Evolutionary conservation across 305 asterid genomes (phyloP).

Genomic region (Ajuga reptans): DNA sequence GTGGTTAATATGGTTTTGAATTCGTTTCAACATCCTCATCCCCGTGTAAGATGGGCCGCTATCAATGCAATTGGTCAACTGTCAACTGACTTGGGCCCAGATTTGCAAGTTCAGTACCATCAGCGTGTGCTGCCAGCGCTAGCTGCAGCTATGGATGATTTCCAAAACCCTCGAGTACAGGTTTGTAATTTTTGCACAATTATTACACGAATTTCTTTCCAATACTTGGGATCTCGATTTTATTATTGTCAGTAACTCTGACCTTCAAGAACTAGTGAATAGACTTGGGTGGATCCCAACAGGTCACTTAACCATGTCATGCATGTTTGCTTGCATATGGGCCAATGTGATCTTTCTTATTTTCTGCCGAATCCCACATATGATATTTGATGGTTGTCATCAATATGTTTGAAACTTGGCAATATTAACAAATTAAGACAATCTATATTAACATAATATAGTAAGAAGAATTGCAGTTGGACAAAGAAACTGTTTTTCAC

Average conservation of each 20-base stretch:
- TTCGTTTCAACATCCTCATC: constrained; percentile 87
- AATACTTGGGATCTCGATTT: background rate
- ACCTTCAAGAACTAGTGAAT: constrained; percentile 1
- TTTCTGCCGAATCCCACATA: background rate
- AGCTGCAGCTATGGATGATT: constrained; percentile 79
- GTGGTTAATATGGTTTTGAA: constrained; percentile 75
- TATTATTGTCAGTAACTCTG: background rate
- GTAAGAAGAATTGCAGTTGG: background rate
- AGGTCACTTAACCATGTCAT: background rate
- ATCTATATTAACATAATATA: background rate
- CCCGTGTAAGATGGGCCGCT: constrained; percentile 91
- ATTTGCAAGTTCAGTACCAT: constrained; percentile 74
- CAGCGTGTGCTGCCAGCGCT: constrained; percentile 65
- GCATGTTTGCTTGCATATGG: background rate
- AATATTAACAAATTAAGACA: background rate
- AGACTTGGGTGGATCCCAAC: background rate
- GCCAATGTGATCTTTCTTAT: background rate
- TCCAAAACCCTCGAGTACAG: constrained; percentile 92
- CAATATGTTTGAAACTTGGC: background rate
- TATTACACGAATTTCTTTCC: background rate
- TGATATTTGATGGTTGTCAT: background rate
- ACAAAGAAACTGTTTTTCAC: background rate
- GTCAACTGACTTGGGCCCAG: constrained; percentile 87
- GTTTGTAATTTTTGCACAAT: constrained; percentile 26
- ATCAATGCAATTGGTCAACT: constrained; percentile 86